These are phyloP conservation scores for Solanum hybrid DNA, from an alignment of 305 asterid species.

Conservation along the genomic window DNA sequence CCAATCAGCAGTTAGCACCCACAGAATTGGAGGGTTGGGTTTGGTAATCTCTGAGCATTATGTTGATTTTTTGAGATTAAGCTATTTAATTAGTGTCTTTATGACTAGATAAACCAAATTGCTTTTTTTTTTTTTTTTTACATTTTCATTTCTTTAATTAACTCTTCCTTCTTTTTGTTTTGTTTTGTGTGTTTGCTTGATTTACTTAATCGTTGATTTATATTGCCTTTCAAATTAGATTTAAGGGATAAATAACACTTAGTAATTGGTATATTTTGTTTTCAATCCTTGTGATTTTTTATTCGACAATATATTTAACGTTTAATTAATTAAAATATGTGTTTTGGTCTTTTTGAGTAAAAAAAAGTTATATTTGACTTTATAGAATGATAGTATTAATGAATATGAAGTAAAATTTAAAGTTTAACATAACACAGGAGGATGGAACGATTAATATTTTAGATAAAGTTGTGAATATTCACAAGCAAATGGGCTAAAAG, in stretches of 20 bases:
- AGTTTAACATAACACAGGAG: neutral
- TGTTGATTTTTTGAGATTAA: neutral
- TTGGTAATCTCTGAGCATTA: slow-evolving; percentile 9
- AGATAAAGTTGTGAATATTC: neutral
- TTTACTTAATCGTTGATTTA: neutral
- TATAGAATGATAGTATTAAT: neutral
- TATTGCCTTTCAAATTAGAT: neutral
- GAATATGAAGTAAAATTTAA: neutral
- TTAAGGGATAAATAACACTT: neutral
- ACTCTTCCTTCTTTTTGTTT: neutral
- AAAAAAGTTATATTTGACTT: neutral
- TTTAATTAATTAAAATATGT: neutral
- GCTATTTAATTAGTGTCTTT: neutral
- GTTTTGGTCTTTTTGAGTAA: neutral
- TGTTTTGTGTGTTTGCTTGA: neutral
- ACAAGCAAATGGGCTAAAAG: neutral
- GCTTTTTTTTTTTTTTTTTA: neutral
- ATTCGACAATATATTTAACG: neutral
- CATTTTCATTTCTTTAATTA: neutral
- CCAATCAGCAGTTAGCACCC: neutral
- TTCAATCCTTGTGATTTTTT: neutral
- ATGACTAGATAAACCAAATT: slow-evolving; percentile 9
- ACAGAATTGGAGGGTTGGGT: slow-evolving; percentile 4
- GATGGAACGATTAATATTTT: neutral
- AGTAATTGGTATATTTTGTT: neutral